Conservation (phyloP, 2,329 filamentous ascomycete genomes). For the Diplodia mutila region DNA sequence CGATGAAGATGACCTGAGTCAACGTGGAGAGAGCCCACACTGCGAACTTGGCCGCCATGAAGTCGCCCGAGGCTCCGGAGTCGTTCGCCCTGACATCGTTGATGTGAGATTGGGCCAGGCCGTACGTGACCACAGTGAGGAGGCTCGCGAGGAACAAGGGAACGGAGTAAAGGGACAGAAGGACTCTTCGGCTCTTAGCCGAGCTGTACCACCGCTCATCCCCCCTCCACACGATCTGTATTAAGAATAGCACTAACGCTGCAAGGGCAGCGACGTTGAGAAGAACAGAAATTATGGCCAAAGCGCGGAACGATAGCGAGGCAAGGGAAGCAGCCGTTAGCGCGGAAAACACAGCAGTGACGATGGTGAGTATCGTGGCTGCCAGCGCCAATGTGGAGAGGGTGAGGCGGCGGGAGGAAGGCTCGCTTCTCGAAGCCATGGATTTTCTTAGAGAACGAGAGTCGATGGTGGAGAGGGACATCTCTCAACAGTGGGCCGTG, state of each 20-base stretch:
- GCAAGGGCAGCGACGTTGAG: slow-evolving; percentile 37
- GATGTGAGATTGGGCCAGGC: slow-evolving; percentile 21
- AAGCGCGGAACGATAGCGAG: slow-evolving; percentile 32
- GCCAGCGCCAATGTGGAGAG: slow-evolving; percentile 31
- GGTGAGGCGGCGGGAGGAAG: slow-evolving; percentile 27
- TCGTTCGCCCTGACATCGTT: slow-evolving; percentile 20
- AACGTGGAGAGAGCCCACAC: slow-evolving; percentile 40
- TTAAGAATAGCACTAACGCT: slow-evolving; percentile 25
- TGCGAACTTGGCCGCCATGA: slow-evolving; percentile 42
- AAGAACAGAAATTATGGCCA: slow-evolving; percentile 38
- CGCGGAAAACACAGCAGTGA: slow-evolving; percentile 42
- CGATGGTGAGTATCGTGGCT: slow-evolving; percentile 41
- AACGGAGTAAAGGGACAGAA: slow-evolving; percentile 33
- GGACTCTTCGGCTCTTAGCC: slow-evolving; percentile 27
- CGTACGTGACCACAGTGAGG: slow-evolving; percentile 21
- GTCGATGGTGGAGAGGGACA: slow-evolving; percentile 24
- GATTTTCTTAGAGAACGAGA: slow-evolving; percentile 18
- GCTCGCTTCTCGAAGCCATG: slow-evolving; percentile 6
- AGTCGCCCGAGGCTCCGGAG: slow-evolving; percentile 30
- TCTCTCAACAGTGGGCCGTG: not conserved
- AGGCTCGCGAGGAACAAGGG: slow-evolving; percentile 31
- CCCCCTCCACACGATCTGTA: slow-evolving; percentile 33
- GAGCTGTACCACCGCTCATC: slow-evolving; percentile 17
- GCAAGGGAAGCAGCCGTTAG: slow-evolving; percentile 39
- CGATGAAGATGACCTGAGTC: slow-evolving; percentile 37